Conservation (phyloP, 2,329 filamentous ascomycete genomes). For the Didymellaceae sp. region DNA sequence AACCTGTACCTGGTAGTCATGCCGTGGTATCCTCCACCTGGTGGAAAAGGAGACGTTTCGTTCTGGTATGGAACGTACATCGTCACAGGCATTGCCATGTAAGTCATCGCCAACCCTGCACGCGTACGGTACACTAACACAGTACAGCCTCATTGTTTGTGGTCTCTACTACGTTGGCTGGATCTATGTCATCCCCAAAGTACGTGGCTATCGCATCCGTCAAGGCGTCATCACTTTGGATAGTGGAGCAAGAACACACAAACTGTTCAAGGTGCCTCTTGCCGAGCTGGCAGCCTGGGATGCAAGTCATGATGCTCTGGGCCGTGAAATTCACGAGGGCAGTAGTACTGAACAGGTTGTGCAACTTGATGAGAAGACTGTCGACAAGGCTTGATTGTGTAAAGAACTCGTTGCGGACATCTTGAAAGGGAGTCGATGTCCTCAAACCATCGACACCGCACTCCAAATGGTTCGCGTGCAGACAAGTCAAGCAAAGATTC, state of each 20-base stretch:
- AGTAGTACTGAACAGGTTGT: background rate
- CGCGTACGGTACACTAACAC: background rate
- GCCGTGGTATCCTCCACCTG: slow-evolving; percentile 72
- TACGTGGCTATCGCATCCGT: slow-evolving; percentile 61
- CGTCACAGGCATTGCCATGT: slow-evolving; percentile 68
- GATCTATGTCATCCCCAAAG: slow-evolving; percentile 63
- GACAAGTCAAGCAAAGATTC: no score
- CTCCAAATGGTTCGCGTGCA: no score
- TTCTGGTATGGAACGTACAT: slow-evolving; percentile 76
- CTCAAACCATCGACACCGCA: no score
- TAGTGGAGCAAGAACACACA: slow-evolving; percentile 56
- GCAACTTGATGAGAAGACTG: background rate
- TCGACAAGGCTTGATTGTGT: background rate
- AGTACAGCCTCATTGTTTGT: slow-evolving; percentile 58
- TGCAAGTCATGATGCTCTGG: slow-evolving; percentile 59
- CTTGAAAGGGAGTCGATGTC: background rate
- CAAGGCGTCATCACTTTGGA: slow-evolving; percentile 62
- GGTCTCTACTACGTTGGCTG: slow-evolving; percentile 65
- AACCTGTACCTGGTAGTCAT: slow-evolving; percentile 69
- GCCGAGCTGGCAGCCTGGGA: slow-evolving; percentile 64
- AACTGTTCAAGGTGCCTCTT: slow-evolving; percentile 62
- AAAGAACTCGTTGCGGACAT: no score
- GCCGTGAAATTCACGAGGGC: slow-evolving; percentile 6
- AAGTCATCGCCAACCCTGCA: slow-evolving; percentile 44
- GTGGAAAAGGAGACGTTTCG: slow-evolving; percentile 69